Conservation (phyloP, 2,329 filamentous ascomycete species). For the Mollisia scopiformis region DNA sequence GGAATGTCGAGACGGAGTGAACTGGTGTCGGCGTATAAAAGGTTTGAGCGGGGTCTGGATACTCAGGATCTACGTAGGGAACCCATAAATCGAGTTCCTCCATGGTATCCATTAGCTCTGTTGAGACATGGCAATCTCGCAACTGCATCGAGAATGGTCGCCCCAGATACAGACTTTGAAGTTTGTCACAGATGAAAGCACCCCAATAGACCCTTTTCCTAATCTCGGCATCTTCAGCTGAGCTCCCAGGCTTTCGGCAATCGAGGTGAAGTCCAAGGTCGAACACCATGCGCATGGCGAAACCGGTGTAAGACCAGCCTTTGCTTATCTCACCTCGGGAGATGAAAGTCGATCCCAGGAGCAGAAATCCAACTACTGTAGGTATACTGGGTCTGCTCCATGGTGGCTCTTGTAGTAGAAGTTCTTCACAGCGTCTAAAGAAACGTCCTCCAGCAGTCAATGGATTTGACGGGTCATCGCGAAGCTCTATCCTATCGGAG, state of each 20-base stretch:
- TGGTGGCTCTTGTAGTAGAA: constrained; percentile 36
- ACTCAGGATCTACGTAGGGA: not conserved
- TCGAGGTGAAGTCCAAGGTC: constrained; percentile 44
- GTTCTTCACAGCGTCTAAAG: constrained; percentile 41
- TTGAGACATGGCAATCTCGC: constrained; percentile 30
- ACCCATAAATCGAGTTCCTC: constrained; percentile 28
- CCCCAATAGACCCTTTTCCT: constrained; percentile 38
- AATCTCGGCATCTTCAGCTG: constrained; percentile 32
- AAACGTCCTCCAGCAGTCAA: constrained; percentile 41
- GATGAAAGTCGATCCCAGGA: constrained; percentile 33
- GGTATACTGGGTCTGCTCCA: constrained; percentile 34
- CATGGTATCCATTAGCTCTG: constrained; percentile 29
- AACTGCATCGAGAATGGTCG: constrained; percentile 32
- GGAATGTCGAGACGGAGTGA: not conserved
- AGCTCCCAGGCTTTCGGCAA: constrained; percentile 38
- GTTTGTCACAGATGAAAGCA: constrained; percentile 37
- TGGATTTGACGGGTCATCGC: constrained; percentile 38
- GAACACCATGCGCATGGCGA: constrained; percentile 45
- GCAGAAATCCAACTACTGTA: constrained; percentile 32
- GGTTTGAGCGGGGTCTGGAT: not conserved
- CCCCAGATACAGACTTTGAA: constrained; percentile 38
- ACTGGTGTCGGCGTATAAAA: not conserved
- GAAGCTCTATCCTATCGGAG: constrained; percentile 41
- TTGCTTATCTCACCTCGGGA: constrained; percentile 32
- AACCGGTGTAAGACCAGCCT: constrained; percentile 42